Evolutionary conservation across 1,284 basidiomycete species (phyloP).

Genomic region (Sporisorium exsertum): DNA sequence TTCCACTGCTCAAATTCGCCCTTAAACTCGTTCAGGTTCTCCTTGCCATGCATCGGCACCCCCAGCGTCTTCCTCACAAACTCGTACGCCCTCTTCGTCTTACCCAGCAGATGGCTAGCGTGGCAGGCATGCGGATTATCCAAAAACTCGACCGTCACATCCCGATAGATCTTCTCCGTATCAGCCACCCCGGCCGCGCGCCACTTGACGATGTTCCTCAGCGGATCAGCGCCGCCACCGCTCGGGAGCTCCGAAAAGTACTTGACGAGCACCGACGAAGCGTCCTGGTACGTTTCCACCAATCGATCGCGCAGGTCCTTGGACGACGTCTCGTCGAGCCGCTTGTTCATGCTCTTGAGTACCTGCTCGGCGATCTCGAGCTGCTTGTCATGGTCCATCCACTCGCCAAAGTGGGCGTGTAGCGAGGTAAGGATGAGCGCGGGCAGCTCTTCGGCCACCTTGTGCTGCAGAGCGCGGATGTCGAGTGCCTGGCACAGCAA

Average conservation of each 20-base stretch:
- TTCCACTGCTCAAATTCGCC: conserved; percentile 49
- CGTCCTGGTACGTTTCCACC: conserved; percentile 58
- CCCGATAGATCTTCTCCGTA: conserved; percentile 51
- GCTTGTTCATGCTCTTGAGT: conserved; percentile 49
- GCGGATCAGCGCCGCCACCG: conserved; percentile 60
- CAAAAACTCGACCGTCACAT: conserved; percentile 56
- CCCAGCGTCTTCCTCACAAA: conserved; percentile 60
- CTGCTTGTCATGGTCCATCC: conserved; percentile 57
- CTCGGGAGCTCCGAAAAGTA: conserved; percentile 60
- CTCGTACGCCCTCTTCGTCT: conserved; percentile 57
- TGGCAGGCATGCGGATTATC: conserved; percentile 59
- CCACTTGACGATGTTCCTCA: conserved; percentile 63
- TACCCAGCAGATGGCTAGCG: conserved; percentile 56
- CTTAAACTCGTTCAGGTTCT: conserved; percentile 60
- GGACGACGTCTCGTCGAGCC: conserved; percentile 61
- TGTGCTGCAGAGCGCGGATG: conserved; percentile 59
- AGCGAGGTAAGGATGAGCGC: conserved; percentile 43
- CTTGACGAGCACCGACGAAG: conserved; percentile 54
- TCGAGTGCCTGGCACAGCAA: conserved; percentile 63
- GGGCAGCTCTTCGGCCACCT: conserved; percentile 44
- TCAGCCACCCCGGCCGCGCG: conserved; percentile 50
- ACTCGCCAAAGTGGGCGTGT: conserved; percentile 53
- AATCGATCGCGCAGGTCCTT: conserved; percentile 56
- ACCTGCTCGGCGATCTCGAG: conserved; percentile 42
- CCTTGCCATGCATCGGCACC: conserved; percentile 63